Evolutionary conservation across 129 eudicot species (phyloP).

Genomic region (Dittrichia graveolens): DNA sequence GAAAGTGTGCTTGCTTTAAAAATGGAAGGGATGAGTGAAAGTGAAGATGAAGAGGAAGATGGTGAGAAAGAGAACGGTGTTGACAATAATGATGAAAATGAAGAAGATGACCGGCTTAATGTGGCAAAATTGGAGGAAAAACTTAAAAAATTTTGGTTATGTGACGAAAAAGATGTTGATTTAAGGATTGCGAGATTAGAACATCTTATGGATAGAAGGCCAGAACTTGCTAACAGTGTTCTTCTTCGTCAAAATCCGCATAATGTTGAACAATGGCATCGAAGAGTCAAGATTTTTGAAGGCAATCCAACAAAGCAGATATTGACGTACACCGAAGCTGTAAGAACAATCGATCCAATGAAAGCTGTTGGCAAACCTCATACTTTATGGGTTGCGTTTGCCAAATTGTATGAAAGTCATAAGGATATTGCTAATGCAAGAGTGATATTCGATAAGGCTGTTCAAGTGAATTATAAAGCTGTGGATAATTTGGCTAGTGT

Average conservation of each 20-base stretch:
- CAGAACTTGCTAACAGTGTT: slow-evolving; percentile 86
- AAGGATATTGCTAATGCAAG: slow-evolving; percentile 82
- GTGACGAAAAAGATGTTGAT: slow-evolving; percentile 84
- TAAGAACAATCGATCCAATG: slow-evolving; percentile 92
- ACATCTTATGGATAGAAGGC: slow-evolving; percentile 86
- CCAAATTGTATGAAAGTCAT: slow-evolving; percentile 78
- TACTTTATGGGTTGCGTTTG: slow-evolving; percentile 95
- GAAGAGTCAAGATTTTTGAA: slow-evolving; percentile 87
- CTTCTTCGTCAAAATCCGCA: slow-evolving; percentile 93
- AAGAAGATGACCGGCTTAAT: slow-evolving; percentile 65
- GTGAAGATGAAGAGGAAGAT: slow-evolving; percentile 54
- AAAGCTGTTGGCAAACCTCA: slow-evolving; percentile 97
- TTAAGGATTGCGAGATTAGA: slow-evolving; percentile 81
- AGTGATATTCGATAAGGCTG: slow-evolving; percentile 87
- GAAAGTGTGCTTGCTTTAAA: slow-evolving; percentile 80
- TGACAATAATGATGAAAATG: slow-evolving; percentile 45
- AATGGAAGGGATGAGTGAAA: slow-evolving; percentile 69
- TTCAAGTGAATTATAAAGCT: slow-evolving; percentile 86
- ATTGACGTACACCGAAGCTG: slow-evolving; percentile 86
- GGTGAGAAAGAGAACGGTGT: slow-evolving; percentile 31
- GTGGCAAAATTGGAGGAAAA: slow-evolving; percentile 54
- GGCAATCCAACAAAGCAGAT: slow-evolving; percentile 81
- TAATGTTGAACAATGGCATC: slow-evolving; percentile 96
- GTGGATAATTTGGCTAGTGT: slow-evolving; percentile 91
- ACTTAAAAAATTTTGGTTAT: slow-evolving; percentile 62